These are phyloP conservation scores for Colletotrichum australisinense DNA, from an alignment of 2,329 filamentous ascomycete species.

Conservation along the genomic window DNA sequence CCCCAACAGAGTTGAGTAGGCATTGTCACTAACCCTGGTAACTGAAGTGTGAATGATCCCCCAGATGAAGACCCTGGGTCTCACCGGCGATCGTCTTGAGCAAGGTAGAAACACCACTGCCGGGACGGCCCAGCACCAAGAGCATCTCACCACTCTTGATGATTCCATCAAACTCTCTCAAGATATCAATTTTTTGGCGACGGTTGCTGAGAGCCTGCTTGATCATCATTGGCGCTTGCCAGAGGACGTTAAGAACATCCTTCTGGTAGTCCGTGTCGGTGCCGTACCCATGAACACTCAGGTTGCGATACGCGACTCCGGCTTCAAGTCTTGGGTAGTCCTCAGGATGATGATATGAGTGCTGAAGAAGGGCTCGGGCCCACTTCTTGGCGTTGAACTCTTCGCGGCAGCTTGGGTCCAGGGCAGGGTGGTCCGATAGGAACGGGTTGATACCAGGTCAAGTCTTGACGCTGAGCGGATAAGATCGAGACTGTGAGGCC, in stretches of 20 bases:
- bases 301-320: conserved; percentile 51
- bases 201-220: conserved; percentile 38
- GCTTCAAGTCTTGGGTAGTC: conserved; percentile 50
- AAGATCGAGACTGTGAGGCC: conserved; percentile 35
- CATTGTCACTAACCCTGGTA: conserved; percentile 19
- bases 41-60: conserved; percentile 43
- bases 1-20: too few relatives aligned
- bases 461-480: conserved; percentile 27
- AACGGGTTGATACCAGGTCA: conserved; percentile 39
- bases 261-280: conserved; percentile 50
- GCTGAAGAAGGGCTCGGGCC: conserved; percentile 57
- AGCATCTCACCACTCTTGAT: conserved; percentile 67
- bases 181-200: conserved; percentile 58
- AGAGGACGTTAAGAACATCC: conserved; percentile 44
- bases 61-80: conserved; percentile 66
- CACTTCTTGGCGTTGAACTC: conserved; percentile 58
- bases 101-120: conserved; percentile 72
- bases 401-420: conserved; percentile 56
- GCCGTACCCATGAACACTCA: conserved; percentile 52
- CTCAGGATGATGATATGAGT: conserved; percentile 48
- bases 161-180: conserved; percentile 61
- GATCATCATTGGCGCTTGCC: conserved; percentile 37
- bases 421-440: conserved; percentile 41
- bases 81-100: conserved; percentile 74
- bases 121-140: conserved; percentile 67